Evolutionary conservation across 2,329 filamentous ascomycete species (phyloP).

Genomic region (Cladosporium sphaerospermum): DNA sequence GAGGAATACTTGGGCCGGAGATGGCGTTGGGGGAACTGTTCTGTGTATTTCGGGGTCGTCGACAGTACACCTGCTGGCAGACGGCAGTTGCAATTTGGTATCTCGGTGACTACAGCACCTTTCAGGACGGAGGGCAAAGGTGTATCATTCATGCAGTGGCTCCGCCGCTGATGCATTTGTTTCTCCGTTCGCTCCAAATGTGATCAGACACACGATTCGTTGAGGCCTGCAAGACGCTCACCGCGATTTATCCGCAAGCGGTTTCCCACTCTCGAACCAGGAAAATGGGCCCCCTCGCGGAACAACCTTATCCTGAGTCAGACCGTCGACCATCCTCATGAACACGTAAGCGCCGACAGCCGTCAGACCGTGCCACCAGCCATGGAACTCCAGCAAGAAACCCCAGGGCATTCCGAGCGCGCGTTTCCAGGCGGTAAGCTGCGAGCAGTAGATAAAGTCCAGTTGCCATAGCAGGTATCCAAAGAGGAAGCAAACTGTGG

Average conservation of each 20-base stretch:
- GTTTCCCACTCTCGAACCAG: not conserved
- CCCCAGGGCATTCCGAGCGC: constrained; percentile 6
- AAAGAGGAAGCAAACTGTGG: constrained; percentile 7
- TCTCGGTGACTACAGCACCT: no score
- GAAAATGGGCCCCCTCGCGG: constrained; percentile 1
- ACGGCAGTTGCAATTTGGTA: no score
- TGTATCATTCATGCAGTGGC: no score
- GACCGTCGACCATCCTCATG: constrained; percentile 9
- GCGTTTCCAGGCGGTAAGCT: constrained; percentile 5
- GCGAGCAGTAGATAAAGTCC: constrained; percentile 11
- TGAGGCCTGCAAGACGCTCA: not conserved
- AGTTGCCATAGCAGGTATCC: constrained; percentile 11
- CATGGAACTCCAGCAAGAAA: constrained; percentile 11
- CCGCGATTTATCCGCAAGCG: not conserved
- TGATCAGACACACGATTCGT: no score
- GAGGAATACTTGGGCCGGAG: no score
- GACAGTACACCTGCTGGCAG: no score
- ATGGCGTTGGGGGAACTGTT: no score
- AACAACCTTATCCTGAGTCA: constrained; percentile 3
- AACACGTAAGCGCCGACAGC: constrained; percentile 8
- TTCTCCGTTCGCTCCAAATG: no score
- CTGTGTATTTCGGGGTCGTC: no score
- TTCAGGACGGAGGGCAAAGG: no score
- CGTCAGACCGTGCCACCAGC: constrained; percentile 10
- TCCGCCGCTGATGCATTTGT: no score